Evolutionary conservation across 202 grass and related monocot species (phyloP).

Genomic region (Musa balbisiana): DNA sequence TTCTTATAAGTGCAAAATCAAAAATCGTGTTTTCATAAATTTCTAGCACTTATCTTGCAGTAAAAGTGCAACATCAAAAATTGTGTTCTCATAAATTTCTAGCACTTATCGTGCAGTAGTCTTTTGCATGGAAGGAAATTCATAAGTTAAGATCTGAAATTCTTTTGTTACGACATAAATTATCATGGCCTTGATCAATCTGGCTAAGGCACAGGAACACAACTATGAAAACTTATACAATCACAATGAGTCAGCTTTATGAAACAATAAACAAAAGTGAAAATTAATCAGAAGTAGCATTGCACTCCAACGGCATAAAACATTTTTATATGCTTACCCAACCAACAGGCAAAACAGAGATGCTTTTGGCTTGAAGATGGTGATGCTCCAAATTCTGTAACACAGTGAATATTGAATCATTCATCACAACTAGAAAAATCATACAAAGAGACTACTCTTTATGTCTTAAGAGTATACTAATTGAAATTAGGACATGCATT

Average conservation of each 20-base stretch:
- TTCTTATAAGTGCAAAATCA: neutral
- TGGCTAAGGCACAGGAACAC: neutral
- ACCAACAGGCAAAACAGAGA: constrained; percentile 48
- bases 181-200: neutral
- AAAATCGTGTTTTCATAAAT: neutral
- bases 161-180: neutral
- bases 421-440: neutral
- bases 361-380: constrained; percentile 20
- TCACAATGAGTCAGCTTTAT: constrained; percentile 7
- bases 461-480: neutral
- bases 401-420: neutral
- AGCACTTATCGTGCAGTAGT: neutral
- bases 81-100: neutral
- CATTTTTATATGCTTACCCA: constrained; percentile 52
- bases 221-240: neutral
- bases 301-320: neutral
- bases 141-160: neutral
- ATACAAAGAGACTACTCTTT: constrained; percentile 3
- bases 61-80: neutral
- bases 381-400: constrained; percentile 35
- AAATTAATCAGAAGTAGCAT: neutral
- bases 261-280: constrained; percentile 8
- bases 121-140: neutral
- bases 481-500: constrained; percentile 34
- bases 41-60: neutral